Evolutionary conservation across 2,329 filamentous ascomycete genomes (phyloP), one percentile per base, ranked within the genome.

Genomic region (Neofusicoccum cordaticola): DNA sequence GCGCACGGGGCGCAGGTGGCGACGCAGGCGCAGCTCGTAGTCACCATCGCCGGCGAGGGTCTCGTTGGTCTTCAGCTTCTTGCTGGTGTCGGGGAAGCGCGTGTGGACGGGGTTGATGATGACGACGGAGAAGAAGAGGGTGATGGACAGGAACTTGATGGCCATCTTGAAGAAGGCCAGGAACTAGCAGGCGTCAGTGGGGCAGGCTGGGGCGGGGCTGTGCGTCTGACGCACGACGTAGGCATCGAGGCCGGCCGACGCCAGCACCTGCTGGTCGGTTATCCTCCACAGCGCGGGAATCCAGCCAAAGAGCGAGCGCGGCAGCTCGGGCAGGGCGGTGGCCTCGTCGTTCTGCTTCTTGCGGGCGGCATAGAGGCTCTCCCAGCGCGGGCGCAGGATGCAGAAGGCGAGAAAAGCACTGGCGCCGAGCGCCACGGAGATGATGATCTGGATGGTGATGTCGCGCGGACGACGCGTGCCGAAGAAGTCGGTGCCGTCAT

Each of bases 121-220:
- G 15, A 86, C 83, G 41, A 90, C 82, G 34, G 93, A 90, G 72
- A 98, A 92, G 76, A 97, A 87, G 64, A 95, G 86, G 71, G 96
- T 90, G 60, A 90, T 81, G 15, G 86, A 81, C 58, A 98, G 88
- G 70, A 97, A 90, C 67, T 90, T 91, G 69, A 93, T 91, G 12
- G 94, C 90, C 87, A 98, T 95, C 75, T 93, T 96, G 83, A 97
- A 98, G 79, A 99, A 99, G 15, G 90, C 86, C 13, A 99, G 83
- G 74, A 99, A 97, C 85, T 87, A 48, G 13, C 71, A 63, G 31
- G 4, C 3, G 41, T 60, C 31, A 60, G 56, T 27, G 37, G 27
- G 3, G 17, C 17, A 9, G 41, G 2, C 7, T 27, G 3, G 15
- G 11, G 27, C 27, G 56, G 9, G 13, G 7, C 12, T 8, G 9